phyloP scores from a whole-genome alignment of 2,329 filamentous ascomycete species.

The Hypoxylon sp. region DNA sequence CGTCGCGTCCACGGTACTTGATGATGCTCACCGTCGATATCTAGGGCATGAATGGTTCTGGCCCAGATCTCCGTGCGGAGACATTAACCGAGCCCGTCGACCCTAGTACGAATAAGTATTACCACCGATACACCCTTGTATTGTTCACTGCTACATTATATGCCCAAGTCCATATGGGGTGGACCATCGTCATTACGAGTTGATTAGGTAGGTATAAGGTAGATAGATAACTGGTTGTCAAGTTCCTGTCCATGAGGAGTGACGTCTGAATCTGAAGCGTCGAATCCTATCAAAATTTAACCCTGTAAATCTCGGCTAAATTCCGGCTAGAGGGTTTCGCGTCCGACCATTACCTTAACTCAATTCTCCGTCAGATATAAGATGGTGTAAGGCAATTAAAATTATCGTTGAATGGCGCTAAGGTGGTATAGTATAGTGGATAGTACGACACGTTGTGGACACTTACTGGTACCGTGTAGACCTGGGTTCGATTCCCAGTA shows the following conservation, averaged over 20 bases:
- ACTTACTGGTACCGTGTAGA: slow-evolving; percentile 29
- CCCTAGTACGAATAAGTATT: not conserved
- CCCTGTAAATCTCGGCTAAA: not conserved
- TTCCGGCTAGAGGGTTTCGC: not conserved
- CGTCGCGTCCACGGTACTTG: slow-evolving; percentile 12
- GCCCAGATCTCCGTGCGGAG: slow-evolving; percentile 4
- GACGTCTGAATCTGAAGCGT: no score
- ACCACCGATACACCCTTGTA: not conserved
- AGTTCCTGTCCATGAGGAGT: not conserved
- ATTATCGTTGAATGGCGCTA: not conserved
- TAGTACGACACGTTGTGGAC: slow-evolving; percentile 35
- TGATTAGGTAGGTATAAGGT: not conserved
- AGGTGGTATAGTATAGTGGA: slow-evolving; percentile 34
- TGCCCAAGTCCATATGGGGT: not conserved
- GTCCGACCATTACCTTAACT: not conserved
- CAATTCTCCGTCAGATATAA: not conserved
- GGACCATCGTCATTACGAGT: no score
- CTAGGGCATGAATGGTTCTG: not conserved
- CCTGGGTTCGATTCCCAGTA: slow-evolving; percentile 34
- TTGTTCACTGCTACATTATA: not conserved
- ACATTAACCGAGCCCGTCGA: slow-evolving; percentile 1
- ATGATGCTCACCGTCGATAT: slow-evolving; percentile 3
- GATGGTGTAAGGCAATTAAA: not conserved
- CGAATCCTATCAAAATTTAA: no score
- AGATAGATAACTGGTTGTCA: not conserved